phyloP scores from a whole-genome alignment of 2,329 filamentous ascomycete species.

The Aspergillus neoniger region DNA sequence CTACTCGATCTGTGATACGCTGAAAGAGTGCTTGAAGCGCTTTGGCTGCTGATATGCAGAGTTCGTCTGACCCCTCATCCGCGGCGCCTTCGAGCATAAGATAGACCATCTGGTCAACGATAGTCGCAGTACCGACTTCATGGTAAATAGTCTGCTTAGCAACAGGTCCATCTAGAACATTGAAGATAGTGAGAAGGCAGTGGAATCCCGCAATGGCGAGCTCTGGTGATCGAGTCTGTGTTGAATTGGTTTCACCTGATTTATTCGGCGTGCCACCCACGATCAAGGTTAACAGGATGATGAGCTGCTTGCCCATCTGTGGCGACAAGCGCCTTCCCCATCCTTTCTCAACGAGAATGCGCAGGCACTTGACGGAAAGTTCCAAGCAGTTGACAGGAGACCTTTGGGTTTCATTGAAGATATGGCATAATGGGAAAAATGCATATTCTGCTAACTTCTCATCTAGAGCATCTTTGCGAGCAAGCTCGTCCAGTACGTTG shows the following conservation, averaged over 20 bases:
- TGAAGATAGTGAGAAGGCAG: conserved; percentile 68
- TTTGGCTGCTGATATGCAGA: conserved; percentile 69
- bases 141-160: conserved; percentile 49
- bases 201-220: conserved; percentile 69
- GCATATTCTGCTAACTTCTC: conserved; percentile 87
- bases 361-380: conserved; percentile 72
- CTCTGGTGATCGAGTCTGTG: conserved; percentile 63
- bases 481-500: conserved; percentile 41
- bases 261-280: conserved; percentile 70
- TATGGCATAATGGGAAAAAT: conserved; percentile 88
- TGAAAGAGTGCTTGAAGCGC: conserved; percentile 64
- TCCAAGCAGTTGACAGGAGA: conserved; percentile 72
- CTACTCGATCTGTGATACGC: conserved; percentile 69
- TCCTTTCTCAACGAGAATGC: conserved; percentile 71
- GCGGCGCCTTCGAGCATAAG: conserved; percentile 74
- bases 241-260: conserved; percentile 28
- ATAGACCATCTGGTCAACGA: conserved; percentile 79
- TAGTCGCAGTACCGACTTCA: conserved; percentile 65
- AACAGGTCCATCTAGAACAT: conserved; percentile 54
- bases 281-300: conserved; percentile 81
- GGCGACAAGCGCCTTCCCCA: conserved; percentile 74
- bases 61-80: conserved; percentile 63
- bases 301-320: conserved; percentile 76
- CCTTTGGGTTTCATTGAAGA: conserved; percentile 74
- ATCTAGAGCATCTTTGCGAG: conserved; percentile 58